These are phyloP conservation scores for Datura wrightii DNA, from an alignment of 257 asterid genomes.

Conservation along the genomic window DNA sequence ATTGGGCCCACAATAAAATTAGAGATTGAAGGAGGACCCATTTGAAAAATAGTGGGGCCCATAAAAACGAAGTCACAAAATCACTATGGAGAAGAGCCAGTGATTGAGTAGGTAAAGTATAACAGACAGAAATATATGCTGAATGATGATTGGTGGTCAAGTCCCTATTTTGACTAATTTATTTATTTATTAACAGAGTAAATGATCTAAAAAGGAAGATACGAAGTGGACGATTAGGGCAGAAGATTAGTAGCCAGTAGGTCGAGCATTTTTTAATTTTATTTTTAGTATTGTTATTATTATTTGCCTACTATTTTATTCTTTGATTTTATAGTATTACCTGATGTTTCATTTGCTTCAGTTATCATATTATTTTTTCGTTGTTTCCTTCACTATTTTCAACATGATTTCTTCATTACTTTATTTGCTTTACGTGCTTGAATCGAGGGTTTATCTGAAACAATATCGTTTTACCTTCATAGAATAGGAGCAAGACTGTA, in stretches of 20 bases:
- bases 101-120: neutral
- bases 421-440: neutral
- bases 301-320: neutral
- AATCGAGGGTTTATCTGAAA: neutral
- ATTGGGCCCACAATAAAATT: neutral
- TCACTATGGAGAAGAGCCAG: neutral
- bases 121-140: slow-evolving; percentile 24
- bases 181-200: neutral
- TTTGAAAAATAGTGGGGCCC: neutral
- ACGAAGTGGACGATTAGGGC: neutral
- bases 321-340: neutral
- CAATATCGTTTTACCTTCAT: accelerated
- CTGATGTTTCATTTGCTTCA: neutral
- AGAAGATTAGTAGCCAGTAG: neutral
- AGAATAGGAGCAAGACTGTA: neutral
- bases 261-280: neutral
- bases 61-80: neutral
- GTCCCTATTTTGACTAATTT: neutral
- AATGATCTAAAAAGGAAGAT: too few relatives aligned
- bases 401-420: neutral
- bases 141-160: slow-evolving; percentile 29
- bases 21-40: neutral
- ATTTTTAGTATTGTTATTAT: neutral
- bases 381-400: neutral
- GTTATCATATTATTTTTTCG: neutral